Base-by-base conservation (phyloP, 2,329 filamentous ascomycete genomes). In the Diplodia intermedia region DNA sequence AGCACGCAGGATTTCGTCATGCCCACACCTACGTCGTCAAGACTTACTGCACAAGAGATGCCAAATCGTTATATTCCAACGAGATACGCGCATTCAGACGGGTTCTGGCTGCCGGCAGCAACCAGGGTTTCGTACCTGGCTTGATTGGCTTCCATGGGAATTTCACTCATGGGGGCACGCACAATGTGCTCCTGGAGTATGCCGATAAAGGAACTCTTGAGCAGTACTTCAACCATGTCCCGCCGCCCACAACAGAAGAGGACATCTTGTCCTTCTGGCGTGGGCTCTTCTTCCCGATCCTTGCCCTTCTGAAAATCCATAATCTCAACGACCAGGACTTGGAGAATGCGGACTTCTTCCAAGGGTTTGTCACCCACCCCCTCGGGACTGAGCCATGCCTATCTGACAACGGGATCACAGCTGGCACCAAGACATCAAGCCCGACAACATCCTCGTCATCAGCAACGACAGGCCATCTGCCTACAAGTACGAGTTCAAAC, bases 361-460 rank as follows among this genome's bases (percentile, higher is more conserved):
- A 56, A 14, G 36, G 29, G 23, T 57, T 57, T 56, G 26, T 60
- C 36, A 8, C 3, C 2, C 7, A 20, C 23, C 26, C 4, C 52
- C 9, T 6, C 54, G 23, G 31, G 31, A 20, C 20, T n/a, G 18
- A 38, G n/a, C 8, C 14, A 38, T 43, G 1, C 20, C 8, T 43
- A 9, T 5, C 55, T 60, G 20, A 47, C 36, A 3, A 2, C 8
- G 12, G 6, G 1, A 2, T 38, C 1, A 14, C 52, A 82, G 79
- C 0, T 79, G 79, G 72, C 80, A 83, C 65, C 75, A 78, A 8
- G 82, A 84, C 74, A 72, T 84, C 66, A 83, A 83, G 70, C 75
- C 79, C 26, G 75, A 78, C 38, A 83, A 83, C 55, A 80, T 83
- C 47, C 78, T 83, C 69, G 73, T 73, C 0, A 72, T 77, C 0